These are phyloP conservation scores for Hemerocallis citrina DNA, from an alignment of 106 monocot genomes.

Conservation along the genomic window DNA sequence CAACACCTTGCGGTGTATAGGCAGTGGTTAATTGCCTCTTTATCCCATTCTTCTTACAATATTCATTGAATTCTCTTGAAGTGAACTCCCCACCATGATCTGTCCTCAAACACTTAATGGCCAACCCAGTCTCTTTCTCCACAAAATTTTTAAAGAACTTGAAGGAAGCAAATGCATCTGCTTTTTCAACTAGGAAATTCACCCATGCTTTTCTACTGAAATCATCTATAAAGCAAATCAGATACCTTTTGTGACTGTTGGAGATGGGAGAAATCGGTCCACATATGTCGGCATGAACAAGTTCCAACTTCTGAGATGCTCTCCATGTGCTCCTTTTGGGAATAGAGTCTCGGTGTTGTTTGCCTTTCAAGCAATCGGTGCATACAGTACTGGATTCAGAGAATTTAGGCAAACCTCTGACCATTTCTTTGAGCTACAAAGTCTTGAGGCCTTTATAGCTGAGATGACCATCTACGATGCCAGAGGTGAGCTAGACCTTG, in stretches of 20 bases:
- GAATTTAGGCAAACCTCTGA: slow-evolving; percentile 17
- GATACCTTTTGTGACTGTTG: slow-evolving; percentile 16
- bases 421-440: slow-evolving; percentile 1
- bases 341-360: slow-evolving; percentile 14
- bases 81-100: slow-evolving; percentile 9
- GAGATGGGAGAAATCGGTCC: slow-evolving; percentile 8
- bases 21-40: too few species aligned
- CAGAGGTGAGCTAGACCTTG: too few species aligned
- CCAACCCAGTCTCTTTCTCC: slow-evolving; percentile 2
- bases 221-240: slow-evolving; percentile 15
- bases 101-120: background rate
- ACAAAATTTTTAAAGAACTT: slow-evolving; percentile 6
- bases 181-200: slow-evolving; percentile 2
- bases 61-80: too few species aligned
- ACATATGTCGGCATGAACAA: slow-evolving; percentile 17
- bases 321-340: slow-evolving; percentile 15
- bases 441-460: background rate
- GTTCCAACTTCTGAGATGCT: slow-evolving; percentile 10
- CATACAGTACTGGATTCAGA: background rate
- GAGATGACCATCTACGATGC: background rate
- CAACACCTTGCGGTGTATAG: too few species aligned
- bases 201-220: slow-evolving; percentile 11
- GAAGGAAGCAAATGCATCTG: slow-evolving; percentile 6
- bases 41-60: too few species aligned
- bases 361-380: slow-evolving; percentile 13